Conservation (phyloP, 371 early-diverging fungal species). For the Rhizopus microsporus region DNA sequence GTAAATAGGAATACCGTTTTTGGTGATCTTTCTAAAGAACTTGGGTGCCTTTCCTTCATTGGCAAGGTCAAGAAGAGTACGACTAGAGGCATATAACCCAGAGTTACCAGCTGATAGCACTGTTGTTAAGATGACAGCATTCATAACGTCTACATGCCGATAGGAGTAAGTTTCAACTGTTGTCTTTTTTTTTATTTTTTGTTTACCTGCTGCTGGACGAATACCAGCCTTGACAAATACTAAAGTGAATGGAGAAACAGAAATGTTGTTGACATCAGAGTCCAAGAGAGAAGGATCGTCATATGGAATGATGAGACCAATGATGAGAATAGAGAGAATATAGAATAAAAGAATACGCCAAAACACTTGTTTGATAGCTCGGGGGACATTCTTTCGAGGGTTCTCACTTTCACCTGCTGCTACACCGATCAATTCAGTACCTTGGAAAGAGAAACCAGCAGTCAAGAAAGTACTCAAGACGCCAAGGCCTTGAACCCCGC, state of each 20-base stretch:
- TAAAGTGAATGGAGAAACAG: constrained; percentile 68
- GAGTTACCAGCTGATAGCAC: constrained; percentile 70
- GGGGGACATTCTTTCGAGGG: constrained; percentile 69
- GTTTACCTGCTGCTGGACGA: constrained; percentile 34
- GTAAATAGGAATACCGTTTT: constrained; percentile 54
- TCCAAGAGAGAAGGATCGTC: constrained; percentile 55
- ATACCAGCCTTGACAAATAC: constrained; percentile 64
- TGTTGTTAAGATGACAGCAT: constrained; percentile 54
- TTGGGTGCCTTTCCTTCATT: constrained; percentile 60
- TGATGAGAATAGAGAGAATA: constrained; percentile 63
- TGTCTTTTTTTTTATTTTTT: neutral
- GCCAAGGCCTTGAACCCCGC: constrained; percentile 41
- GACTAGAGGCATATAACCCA: constrained; percentile 70
- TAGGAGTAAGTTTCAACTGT: neutral
- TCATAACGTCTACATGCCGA: constrained; percentile 33
- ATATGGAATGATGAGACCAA: constrained; percentile 70
- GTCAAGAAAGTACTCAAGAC: constrained; percentile 61
- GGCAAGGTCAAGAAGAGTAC: constrained; percentile 67
- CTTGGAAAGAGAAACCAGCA: constrained; percentile 90
- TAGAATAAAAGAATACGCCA: constrained; percentile 71
- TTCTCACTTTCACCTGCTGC: constrained; percentile 78
- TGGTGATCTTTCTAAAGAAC: constrained; percentile 46
- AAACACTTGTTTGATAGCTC: constrained; percentile 42
- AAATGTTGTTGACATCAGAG: constrained; percentile 46
- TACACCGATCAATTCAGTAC: constrained; percentile 78